Base-by-base conservation (phyloP, 1,284 basidiomycete species). In the Ceratobasidium sp. region DNA sequence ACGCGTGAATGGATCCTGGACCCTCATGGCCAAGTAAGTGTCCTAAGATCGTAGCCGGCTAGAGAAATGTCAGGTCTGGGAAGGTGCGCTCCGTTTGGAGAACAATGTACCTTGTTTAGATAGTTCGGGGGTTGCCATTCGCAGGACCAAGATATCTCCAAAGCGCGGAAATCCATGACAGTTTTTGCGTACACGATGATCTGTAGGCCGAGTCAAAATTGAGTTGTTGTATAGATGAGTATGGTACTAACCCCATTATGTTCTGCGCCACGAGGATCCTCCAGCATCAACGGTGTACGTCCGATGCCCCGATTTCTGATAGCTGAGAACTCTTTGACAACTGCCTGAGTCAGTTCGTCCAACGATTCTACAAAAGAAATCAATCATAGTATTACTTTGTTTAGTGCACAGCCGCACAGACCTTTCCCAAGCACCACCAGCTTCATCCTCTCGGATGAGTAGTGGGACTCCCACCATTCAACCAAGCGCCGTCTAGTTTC, bases 1-100 rank as follows among this genome's bases (percentile, higher is more conserved):
- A 95, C 0, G 95, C 95, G 78, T 97, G 88, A 53, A 99, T 85
- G 0, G 96, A 98, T 0, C 98, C 98, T 48, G 93, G 91, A 2
- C 98, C 98, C 84, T 99, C 98, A 82, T 99, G 97, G 0, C 98
- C 98, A 62, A 98, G 84, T 80, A 98, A 92, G 82, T 98, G 95
- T 1, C 91, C 88, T 22, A 99, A 81, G 82, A 96, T 93, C 77
- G 89, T 85, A 2, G 87, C 90, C 1, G 98, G 97, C 85, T 88
- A 78, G 33, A 72, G 57, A 27, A 33, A 22, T 54, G 31, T 54
- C 27, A 73, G 27, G 11, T 41, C 27, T 53, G 48, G 19, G 14
- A 33, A 33, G 59, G 33, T 5, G 33, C 36, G 31, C 7, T 15
- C 17, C 45, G 53, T 9, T n/a, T 54, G 29, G 24, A 2, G 50